These are phyloP conservation scores for Sporothrix inflata DNA, from an alignment of 2,329 filamentous ascomycete genomes.

Conservation along the genomic window DNA sequence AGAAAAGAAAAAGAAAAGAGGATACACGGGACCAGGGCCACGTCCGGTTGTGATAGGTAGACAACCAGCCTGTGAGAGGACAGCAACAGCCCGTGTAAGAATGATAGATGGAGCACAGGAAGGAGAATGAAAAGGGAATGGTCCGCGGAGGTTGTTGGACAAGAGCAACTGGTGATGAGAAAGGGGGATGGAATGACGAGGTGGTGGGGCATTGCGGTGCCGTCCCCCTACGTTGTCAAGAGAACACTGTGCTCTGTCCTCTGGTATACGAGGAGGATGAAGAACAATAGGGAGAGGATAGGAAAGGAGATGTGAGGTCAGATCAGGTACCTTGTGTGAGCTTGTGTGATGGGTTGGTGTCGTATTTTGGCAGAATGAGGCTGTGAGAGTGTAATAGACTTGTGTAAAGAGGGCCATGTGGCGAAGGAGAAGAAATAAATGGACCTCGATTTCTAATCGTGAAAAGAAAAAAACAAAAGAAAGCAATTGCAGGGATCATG, in stretches of 20 bases:
- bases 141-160: neutral
- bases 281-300: neutral
- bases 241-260: neutral
- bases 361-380: constrained; percentile 6
- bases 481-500: neutral
- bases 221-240: neutral
- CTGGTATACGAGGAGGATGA: neutral
- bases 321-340: neutral
- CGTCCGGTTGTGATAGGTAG: constrained; percentile 3
- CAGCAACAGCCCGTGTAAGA: neutral
- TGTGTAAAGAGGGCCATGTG: neutral
- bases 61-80: neutral
- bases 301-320: too few species aligned
- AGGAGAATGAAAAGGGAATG: neutral
- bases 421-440: neutral
- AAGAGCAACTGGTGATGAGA: neutral
- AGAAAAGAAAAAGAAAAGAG: neutral
- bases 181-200: neutral
- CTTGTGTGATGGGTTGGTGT: neutral
- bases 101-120: neutral
- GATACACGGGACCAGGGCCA: neutral
- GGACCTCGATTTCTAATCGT: neutral
- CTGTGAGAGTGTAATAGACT: neutral
- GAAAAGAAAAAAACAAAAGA: neutral
- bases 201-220: too few species aligned